Base-by-base conservation (phyloP, 805 yeast genomes). In the Barnettozyma pratensis region DNA sequence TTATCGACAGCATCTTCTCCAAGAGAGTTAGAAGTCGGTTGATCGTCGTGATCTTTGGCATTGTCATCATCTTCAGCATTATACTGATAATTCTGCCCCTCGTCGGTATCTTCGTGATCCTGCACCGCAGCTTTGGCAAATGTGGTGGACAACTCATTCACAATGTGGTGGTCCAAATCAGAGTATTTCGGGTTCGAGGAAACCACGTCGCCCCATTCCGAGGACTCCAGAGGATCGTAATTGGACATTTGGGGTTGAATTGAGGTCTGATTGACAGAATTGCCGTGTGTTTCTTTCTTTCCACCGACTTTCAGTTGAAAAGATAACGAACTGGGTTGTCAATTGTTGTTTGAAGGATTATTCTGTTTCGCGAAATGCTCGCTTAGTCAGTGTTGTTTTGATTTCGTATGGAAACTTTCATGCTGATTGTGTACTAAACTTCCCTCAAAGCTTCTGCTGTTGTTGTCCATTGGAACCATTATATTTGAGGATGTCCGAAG, bases 171-270 rank as follows among this genome's bases (percentile, higher is more conserved):
- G 10, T 43, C 47, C 14, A 47, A 27, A 7, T 32, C 41, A 11
- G 35, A 39, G 26, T 26, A 28, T 26, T 39, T n/a, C 2, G 70
- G 65, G 36, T 62, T 64, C 2, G 78, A 64, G 11, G 76, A 62
- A 11, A 77, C 62, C 30, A 49, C 77, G 55, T 81, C 87, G 49
- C 76, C 85, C 87, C 87, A 82, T 49, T 74, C 78, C 2, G 81
- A 75, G 5, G 79, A 76, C 8, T 77, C 73, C 30, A 79, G 66
- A 46, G 75, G 79, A 29, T 78, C 81, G 57, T 47, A 44, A 26
- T 47, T 43, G 7, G 44, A 30, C 50, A 47, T 47, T 42, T 35
- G 6, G 7, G 26, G 7, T 31, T 12, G 31, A 9, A 19, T 19
- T 7, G n/a, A 7, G 12, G 36, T 14, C 32, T 27, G 9, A 3